Evolutionary conservation across 768 basidiomycete genomes (phyloP), one percentile per base, ranked within the genome.

Genomic region (Lentinula raphanica): DNA sequence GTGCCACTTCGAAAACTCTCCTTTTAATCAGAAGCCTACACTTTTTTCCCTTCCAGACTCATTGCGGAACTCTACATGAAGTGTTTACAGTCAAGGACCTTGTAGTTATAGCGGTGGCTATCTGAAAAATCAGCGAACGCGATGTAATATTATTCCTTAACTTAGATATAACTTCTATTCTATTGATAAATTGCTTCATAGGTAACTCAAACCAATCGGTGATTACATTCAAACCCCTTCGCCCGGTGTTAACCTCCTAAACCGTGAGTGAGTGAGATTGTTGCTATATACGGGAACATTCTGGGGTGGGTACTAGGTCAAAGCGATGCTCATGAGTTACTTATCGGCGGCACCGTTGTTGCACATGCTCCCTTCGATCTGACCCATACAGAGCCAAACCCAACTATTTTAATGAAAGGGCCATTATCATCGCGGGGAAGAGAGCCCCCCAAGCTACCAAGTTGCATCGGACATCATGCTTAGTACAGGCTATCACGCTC

Each of bases 111-210:
- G 45, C 46, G 17, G 46, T 48, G 46, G 46, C 51, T 19, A 21
- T 28, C 9, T 39, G n/a, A 53, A 50, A 35, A 50, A 35, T 25
- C 39, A 53, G 51, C 51, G 27, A 53, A 53, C 35, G 36, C 51
- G 23, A 39, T 53, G 51, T 53, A 53, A 32, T 38, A 53, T 39
- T 53, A 53, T 39, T 27, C 8, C 39, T 23, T 35, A 29, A 32
- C n/a, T 36, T 32, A 21, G 21, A n/a, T 31, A 50, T 21, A n/a
- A n/a, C 21, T 29, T 50, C 25, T 15, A 28, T 48, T 27, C 28
- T 31, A 48, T 31, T 28, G 27, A 31, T 31, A 48, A 28, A 4
- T 48, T 31, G 25, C 46, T 48, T n/a, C 21, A 44, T 44, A 44
- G 21, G 46, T 31, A 25, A 48, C 46, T 48, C 17, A 12, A 44